phyloP scores from a whole-genome alignment of 2,329 filamentous ascomycete genomes.

The Phoma sp. region DNA sequence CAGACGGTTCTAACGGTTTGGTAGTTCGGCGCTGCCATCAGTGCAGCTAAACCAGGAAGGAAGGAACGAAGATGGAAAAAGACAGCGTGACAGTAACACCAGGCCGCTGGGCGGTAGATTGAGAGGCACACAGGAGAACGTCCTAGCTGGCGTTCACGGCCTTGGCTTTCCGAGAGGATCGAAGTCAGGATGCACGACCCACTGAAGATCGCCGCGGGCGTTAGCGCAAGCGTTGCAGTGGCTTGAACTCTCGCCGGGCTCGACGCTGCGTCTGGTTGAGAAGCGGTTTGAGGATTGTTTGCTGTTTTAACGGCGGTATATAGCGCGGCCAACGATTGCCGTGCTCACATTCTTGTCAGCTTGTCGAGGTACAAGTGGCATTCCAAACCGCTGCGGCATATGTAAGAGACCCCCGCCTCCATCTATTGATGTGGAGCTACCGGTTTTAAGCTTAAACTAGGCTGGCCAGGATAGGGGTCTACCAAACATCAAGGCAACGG shows the following conservation, averaged over 20 bases:
- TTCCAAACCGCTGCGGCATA: conserved; percentile 3
- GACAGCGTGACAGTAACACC: conserved; percentile 7
- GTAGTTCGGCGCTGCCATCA: conserved; percentile 29
- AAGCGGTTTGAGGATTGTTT: too few relatives aligned
- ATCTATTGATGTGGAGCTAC: conserved; percentile 18
- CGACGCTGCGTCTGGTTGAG: neutral
- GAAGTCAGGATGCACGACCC: conserved; percentile 24
- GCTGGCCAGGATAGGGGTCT: conserved; percentile 5
- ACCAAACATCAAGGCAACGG: neutral
- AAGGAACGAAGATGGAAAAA: conserved; percentile 1
- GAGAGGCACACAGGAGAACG: conserved; percentile 19
- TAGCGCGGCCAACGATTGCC: too few relatives aligned
- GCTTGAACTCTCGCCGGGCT: neutral
- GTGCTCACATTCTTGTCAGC: neutral
- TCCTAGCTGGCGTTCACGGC: conserved; percentile 25
- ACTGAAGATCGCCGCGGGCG: conserved; percentile 18
- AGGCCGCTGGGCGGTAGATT: conserved; percentile 13
- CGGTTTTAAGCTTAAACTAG: conserved; percentile 23
- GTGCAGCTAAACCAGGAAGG: neutral
- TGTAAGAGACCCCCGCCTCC: conserved; percentile 18
- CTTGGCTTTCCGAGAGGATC: conserved; percentile 29
- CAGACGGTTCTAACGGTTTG: conserved; percentile 3
- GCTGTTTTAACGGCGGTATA: too few relatives aligned
- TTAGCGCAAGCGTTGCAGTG: neutral
- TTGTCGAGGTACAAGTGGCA: conserved; percentile 3